Evolutionary conservation across 1,284 basidiomycete species (phyloP), one percentile per base, ranked within the genome.

Genomic region (Cryptococcus sp.): DNA sequence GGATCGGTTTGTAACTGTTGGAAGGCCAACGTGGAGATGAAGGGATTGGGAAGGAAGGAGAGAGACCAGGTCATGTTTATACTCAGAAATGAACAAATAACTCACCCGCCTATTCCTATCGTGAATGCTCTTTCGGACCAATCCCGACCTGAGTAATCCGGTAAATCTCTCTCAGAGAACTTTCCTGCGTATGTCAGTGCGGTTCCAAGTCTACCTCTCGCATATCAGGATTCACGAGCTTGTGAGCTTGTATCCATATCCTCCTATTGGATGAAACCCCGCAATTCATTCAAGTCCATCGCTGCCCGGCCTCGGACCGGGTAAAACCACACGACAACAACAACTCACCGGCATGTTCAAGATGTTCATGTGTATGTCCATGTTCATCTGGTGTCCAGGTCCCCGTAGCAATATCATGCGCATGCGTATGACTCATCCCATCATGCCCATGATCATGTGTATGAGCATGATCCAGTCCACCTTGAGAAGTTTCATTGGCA

Each of bases 101-200:
- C 84, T 58, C 70, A 93, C 90, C 94, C 95, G 68, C 95, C 95
- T 57, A 98, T 98, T 4, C 95, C 95, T 56, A 98, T 81, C 0
- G 95, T 98, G 78, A 98, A 98, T 1, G 91, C 94, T 59, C 95
- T 81, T 78, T 98, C 94, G 53, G 85, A 83, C 75, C 93, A 98
- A 79, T 94, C 89, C 41, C 95, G 82, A 2, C 78, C 77, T 5
- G 85, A 81, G 71, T 88, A 97, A 72, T 97, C 87, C 10, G 95
- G 95, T 73, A 97, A 77, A 71, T 98, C 94, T 33, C 95, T 83
- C 73, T 98, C 92, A 23, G 88, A 80, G 71, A 87, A 98, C 75
- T 91, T 97, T 48, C 95, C 94, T 88, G 72, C 23, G 23, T 23
- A 23, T 23, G 2, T 23, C 23, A 23, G 23, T 23, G 23, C 23